Evolutionary conservation across 2,329 filamentous ascomycete species (phyloP).

Genomic region (Alternaria sp.): DNA sequence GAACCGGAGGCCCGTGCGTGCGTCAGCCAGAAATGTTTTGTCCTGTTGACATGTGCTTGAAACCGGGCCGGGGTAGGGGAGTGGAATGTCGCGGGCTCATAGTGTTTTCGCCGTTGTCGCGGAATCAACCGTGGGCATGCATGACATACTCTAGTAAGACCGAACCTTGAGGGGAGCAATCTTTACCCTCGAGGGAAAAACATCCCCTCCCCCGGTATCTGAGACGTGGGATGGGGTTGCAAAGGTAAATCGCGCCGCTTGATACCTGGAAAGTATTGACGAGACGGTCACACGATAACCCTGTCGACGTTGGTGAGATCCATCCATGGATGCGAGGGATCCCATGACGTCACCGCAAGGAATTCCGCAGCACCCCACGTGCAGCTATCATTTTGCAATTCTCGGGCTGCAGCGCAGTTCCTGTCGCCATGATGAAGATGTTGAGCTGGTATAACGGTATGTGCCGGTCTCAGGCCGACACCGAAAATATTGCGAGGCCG

Average conservation of each 20-base stretch:
- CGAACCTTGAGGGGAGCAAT: background rate
- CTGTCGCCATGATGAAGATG: too few species aligned
- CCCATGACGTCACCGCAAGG: background rate
- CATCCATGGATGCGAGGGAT: background rate
- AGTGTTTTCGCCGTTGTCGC: background rate
- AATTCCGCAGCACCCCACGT: background rate
- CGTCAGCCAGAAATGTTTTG: background rate
- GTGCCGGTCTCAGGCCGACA: background rate
- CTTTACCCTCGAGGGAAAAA: background rate
- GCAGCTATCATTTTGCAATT: background rate
- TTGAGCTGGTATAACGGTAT: background rate
- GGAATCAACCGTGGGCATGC: background rate
- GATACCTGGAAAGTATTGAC: background rate
- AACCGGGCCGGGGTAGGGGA: background rate
- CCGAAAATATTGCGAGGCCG: background rate
- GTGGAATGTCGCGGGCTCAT: background rate
- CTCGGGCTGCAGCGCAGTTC: background rate
- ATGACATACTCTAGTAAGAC: background rate
- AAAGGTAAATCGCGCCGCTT: background rate
- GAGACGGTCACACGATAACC: background rate
- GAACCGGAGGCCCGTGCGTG: conserved; percentile 4
- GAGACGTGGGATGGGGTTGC: background rate
- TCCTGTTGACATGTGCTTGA: background rate
- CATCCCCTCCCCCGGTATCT: background rate
- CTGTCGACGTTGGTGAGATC: background rate